Conservation (phyloP, 2,329 filamentous ascomycete species). For the Bipolaris sorokiniana region DNA sequence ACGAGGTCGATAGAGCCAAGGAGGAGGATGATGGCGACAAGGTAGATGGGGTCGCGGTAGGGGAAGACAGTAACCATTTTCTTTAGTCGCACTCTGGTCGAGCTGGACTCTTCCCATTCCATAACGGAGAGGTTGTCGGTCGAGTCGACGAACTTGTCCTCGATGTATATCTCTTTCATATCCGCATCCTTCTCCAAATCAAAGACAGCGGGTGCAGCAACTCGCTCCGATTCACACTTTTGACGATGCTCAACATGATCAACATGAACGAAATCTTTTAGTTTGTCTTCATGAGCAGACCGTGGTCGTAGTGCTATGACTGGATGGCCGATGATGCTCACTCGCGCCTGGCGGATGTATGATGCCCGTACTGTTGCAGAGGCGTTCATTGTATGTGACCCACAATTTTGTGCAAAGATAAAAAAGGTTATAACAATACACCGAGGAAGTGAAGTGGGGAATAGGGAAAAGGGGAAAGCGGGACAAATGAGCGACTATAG, state of each 20-base stretch:
- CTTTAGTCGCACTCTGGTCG: slow-evolving; percentile 10
- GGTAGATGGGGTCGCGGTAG: slow-evolving; percentile 37
- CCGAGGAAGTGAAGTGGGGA: neutral
- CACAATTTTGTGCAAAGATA: too few relatives aligned
- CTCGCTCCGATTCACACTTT: slow-evolving; percentile 28
- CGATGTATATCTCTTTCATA: neutral
- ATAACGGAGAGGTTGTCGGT: neutral
- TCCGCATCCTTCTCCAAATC: slow-evolving; percentile 8
- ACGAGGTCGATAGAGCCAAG: slow-evolving; percentile 34
- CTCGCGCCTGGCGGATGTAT: slow-evolving; percentile 33
- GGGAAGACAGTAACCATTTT: slow-evolving; percentile 33
- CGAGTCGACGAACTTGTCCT: neutral
- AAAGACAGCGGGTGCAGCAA: neutral
- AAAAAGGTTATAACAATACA: neutral
- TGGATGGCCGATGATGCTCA: slow-evolving; percentile 20
- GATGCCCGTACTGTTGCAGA: slow-evolving; percentile 38
- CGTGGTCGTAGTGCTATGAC: slow-evolving; percentile 15
- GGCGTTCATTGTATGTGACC: slow-evolving; percentile 33
- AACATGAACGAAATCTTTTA: slow-evolving; percentile 26
- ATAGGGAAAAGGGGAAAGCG: neutral
- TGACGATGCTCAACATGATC: slow-evolving; percentile 31
- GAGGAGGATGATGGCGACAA: slow-evolving; percentile 36
- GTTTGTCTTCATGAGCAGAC: slow-evolving; percentile 25
- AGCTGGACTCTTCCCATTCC: slow-evolving; percentile 6
- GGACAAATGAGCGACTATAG: neutral